phyloP scores from a whole-genome alignment of 2,329 filamentous ascomycete species.

The Gliomastix tumulicola region DNA sequence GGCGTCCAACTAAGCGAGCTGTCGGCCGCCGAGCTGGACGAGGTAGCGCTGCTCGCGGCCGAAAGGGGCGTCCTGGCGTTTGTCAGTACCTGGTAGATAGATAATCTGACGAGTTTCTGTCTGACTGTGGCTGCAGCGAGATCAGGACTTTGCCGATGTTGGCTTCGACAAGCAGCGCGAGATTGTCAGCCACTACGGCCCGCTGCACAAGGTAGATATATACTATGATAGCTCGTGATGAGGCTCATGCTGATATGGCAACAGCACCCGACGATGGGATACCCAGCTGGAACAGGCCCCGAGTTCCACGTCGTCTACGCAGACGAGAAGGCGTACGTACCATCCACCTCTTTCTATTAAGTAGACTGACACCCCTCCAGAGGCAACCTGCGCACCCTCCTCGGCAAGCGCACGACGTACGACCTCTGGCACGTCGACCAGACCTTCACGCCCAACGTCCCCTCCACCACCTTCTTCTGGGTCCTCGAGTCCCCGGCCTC shows the following conservation, averaged over 20 bases:
- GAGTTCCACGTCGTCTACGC: constrained; percentile 24
- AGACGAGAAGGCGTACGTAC: constrained; percentile 17
- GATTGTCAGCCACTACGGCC: constrained; percentile 20
- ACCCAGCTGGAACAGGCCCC: constrained; percentile 18
- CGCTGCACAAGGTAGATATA: constrained; percentile 13
- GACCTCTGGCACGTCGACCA: constrained; percentile 24
- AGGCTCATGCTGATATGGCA: neutral
- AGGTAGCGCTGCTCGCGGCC: constrained; percentile 19
- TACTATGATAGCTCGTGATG: neutral
- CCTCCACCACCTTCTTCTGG: constrained; percentile 23
- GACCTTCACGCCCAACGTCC: constrained; percentile 21
- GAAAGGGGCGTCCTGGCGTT: constrained; percentile 22
- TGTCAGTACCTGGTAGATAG: constrained; percentile 11
- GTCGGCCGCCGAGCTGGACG: constrained; percentile 14
- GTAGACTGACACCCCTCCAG: constrained; percentile 3
- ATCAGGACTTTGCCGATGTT: constrained; percentile 21
- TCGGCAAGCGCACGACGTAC: constrained; percentile 15
- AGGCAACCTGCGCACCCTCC: constrained; percentile 16
- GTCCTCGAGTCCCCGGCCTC: constrained; percentile 16
- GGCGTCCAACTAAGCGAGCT: constrained; percentile 19
- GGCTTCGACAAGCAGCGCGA: constrained; percentile 20
- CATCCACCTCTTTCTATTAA: neutral
- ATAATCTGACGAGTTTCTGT: too few species aligned
- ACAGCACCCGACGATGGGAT: constrained; percentile 21
- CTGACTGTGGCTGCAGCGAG: too few species aligned